phyloP scores from a whole-genome alignment of 768 basidiomycete species.

The Suillus subaureus region DNA sequence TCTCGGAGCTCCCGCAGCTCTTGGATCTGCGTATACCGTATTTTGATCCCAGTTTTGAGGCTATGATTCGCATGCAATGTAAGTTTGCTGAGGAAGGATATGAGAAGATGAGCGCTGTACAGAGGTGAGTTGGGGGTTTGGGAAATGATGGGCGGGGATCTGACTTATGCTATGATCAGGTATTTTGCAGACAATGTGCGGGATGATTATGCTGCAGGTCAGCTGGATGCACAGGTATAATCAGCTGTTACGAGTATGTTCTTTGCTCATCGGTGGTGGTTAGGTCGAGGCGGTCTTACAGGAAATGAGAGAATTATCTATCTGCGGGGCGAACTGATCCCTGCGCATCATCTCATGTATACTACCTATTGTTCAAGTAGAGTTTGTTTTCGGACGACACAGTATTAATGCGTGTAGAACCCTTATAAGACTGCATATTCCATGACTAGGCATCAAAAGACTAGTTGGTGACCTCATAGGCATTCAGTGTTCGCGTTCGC shows the following conservation, averaged over 20 bases:
- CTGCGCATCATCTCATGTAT: not conserved
- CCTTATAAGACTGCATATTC: not conserved
- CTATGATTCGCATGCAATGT: slow-evolving; percentile 97
- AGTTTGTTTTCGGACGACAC: not conserved
- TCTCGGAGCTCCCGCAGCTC: slow-evolving; percentile 87
- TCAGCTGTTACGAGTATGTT: not conserved
- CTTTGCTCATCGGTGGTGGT: slow-evolving; percentile 3
- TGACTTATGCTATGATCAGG: slow-evolving; percentile 37
- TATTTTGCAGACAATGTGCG: slow-evolving; percentile 90
- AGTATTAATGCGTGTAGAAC: slow-evolving; percentile 1
- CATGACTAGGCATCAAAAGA: not conserved
- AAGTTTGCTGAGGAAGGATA: slow-evolving; percentile 99
- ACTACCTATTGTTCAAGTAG: not conserved
- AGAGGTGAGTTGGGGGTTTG: slow-evolving; percentile 53
- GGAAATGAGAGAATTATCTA: slow-evolving; percentile 95
- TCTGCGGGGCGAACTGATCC: slow-evolving; percentile 67
- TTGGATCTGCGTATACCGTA: slow-evolving; percentile 96
- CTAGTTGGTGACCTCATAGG: not conserved
- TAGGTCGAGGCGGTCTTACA: slow-evolving; percentile 96
- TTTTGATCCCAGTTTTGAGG: slow-evolving; percentile 98
- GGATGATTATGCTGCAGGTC: slow-evolving; percentile 97
- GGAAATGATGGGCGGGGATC: not conserved
- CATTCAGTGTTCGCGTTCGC: not conserved
- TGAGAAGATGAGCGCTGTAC: slow-evolving; percentile 93
- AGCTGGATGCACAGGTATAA: slow-evolving; percentile 87